A percentile compares a stretch with the other conserved stretches of the same genome.
phyloP scores from a whole-genome alignment of 371 early-diverging fungal genomes.

The Mortierella sp. region DNA sequence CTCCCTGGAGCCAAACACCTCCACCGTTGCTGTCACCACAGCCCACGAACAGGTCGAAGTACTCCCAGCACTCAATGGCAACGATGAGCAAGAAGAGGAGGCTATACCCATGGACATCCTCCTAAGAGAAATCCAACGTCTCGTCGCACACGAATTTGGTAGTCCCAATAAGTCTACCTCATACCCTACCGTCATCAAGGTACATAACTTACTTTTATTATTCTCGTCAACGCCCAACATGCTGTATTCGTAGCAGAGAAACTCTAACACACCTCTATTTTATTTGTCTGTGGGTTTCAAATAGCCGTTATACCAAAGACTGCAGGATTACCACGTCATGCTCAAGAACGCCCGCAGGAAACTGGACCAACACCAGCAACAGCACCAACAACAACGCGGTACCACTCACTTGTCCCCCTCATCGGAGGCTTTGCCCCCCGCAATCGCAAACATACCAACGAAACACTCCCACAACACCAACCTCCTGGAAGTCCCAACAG shows the following conservation, averaged over 20 bases:
- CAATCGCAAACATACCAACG: too few species aligned
- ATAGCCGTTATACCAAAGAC: conserved; percentile 34
- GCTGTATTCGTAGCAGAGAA: too few species aligned
- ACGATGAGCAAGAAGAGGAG: background rate
- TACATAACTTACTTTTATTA: background rate
- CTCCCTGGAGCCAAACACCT: conserved; percentile 14
- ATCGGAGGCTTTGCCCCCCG: background rate
- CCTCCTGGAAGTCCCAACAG: background rate
- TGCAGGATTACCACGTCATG: conserved; percentile 32
- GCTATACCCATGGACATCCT: conserved; percentile 20
- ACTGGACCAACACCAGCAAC: background rate
- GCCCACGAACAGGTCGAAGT: background rate
- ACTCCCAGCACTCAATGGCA: background rate
- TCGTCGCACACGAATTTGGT: conserved; percentile 39
- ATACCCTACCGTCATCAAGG: conserved; percentile 38
- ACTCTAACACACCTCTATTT: too few species aligned
- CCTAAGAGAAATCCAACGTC: conserved; percentile 22
- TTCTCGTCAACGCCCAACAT: background rate
- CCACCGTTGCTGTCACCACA: background rate
- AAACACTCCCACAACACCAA: too few species aligned
- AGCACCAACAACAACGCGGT: background rate
- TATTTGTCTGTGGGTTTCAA: too few species aligned
- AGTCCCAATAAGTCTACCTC: conserved; percentile 1
- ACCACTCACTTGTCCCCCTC: background rate
- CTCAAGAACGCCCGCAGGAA: conserved; percentile 34